Evolutionary conservation across 371 early-diverging fungal genomes (phyloP).

Genomic region (Haplosporangium sp.): DNA sequence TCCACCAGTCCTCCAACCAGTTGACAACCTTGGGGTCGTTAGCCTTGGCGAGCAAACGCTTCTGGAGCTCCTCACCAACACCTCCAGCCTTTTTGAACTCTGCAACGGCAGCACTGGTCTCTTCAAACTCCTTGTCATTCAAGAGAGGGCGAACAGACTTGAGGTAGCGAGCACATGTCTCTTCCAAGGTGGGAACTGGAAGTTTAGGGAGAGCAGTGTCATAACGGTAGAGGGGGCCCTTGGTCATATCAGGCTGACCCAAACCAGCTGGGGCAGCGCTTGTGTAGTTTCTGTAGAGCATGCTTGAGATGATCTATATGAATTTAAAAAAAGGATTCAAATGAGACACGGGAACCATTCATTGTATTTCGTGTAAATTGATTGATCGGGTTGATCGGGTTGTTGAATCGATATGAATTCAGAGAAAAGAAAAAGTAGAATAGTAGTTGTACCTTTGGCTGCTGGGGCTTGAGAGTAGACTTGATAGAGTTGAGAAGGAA

Average conservation of each 20-base stretch:
- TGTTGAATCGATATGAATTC: neutral
- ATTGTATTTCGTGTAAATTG: no score
- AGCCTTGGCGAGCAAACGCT: conserved; percentile 79
- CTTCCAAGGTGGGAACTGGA: conserved; percentile 89
- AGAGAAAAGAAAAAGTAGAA: neutral
- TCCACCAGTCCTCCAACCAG: conserved; percentile 98
- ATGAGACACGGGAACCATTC: no score
- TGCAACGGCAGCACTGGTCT: conserved; percentile 75
- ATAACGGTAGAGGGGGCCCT: conserved; percentile 73
- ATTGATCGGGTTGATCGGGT: no score
- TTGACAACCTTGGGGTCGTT: conserved; percentile 74
- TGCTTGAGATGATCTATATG: conserved; percentile 47
- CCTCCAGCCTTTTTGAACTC: conserved; percentile 88
- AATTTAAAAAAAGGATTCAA: no score
- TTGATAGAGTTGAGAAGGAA: conserved; percentile 52
- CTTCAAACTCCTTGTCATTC: conserved; percentile 76
- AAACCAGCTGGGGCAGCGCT: conserved; percentile 34
- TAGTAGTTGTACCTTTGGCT: conserved; percentile 43
- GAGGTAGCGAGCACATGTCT: conserved; percentile 86
- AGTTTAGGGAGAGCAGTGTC: conserved; percentile 84
- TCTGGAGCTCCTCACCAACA: conserved; percentile 85
- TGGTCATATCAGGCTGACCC: conserved; percentile 56
- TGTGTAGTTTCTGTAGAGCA: conserved; percentile 59
- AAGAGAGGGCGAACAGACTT: conserved; percentile 82
- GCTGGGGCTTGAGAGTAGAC: conserved; percentile 51